phyloP scores from a whole-genome alignment of 345 rosid genomes.

The Salix suchowensis region DNA sequence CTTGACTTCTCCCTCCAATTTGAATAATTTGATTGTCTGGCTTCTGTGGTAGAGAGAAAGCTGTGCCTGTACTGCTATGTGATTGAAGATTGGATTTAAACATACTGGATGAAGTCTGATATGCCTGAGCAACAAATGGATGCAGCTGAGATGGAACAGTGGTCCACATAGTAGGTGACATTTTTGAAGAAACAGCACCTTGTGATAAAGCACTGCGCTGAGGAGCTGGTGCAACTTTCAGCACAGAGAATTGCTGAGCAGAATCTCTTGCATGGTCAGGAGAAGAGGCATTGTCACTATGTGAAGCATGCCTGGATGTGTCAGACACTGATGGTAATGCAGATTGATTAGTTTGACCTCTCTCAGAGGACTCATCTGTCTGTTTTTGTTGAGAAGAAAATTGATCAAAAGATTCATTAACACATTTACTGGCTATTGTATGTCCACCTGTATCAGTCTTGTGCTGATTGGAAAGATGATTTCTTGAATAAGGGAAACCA shows the following conservation, averaged over 20 bases:
- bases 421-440: slow-evolving; percentile 2
- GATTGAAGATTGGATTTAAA: slow-evolving; percentile 33
- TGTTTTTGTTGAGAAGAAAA: not conserved
- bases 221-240: slow-evolving; percentile 28
- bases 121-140: slow-evolving; percentile 29
- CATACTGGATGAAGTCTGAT: slow-evolving; percentile 27
- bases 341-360: slow-evolving; percentile 9
- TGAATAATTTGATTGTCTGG: slow-evolving; percentile 32
- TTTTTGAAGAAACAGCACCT: slow-evolving; percentile 21
- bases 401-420: not conserved
- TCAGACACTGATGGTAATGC: slow-evolving; percentile 13
- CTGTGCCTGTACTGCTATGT: slow-evolving; percentile 35
- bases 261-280: slow-evolving; percentile 7
- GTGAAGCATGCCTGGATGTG: slow-evolving; percentile 7
- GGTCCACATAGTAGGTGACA: slow-evolving; percentile 31
- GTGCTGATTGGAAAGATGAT: slow-evolving; percentile 24
- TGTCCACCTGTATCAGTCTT: slow-evolving; percentile 14
- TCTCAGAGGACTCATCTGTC: not conserved
- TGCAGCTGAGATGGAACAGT: slow-evolving; percentile 25
- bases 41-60: slow-evolving; percentile 34
- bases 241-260: slow-evolving; percentile 34
- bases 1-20: slow-evolving; percentile 29
- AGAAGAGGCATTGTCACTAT: slow-evolving; percentile 8
- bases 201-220: slow-evolving; percentile 24
- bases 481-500: slow-evolving; percentile 13